Evolutionary conservation across 164 flowering plant genomes (phyloP), one percentile per base, ranked within the genome.

Genomic region (Macadamia integrifolia): DNA sequence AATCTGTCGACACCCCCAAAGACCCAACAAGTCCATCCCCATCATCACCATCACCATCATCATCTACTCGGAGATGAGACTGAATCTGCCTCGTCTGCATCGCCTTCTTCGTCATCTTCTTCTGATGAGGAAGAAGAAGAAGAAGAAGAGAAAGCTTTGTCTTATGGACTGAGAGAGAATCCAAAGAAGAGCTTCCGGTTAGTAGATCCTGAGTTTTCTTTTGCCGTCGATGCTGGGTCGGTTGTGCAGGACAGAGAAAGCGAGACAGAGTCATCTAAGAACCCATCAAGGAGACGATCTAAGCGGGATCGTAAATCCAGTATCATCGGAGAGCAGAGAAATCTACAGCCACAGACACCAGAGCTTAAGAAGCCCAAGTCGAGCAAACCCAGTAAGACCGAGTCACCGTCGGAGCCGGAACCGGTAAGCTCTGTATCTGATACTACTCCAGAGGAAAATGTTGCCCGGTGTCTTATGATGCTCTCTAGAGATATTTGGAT

Each of bases 391-490:
- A 66, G 48, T 31, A 69, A 32, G 42, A 74, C 73, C 31, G 78
- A 81, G 68, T 73, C 80, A 0, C 55, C 65, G 73, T 60, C 67
- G 13, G 86, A 81, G 71, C 71, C 78, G 1, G 92, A 88, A 61
- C 87, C 87, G 52, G 80, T 69, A 68, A 86, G 87, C 66, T 86
- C 90, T 50, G 74, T 83, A 50, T 87, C 94, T 1, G 87, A 81
- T 35, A 71, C 83, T 0, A 80, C 85, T 2, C 76, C 86, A 0
- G 93, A 88, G 9, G 92, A 87, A 67, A 86, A 87, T 63, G 80
- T 89, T 6, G 95, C 95, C 9, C 79, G 79, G 40, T 87, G 87
- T 32, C 74, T 89, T 48, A 86, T 89, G 82, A 84, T 89, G 88
- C 76, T 89, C 9, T 89, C 94, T 0, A 73, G 86, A 11, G 91